Percentiles rank a stretch among this genome's conserved stretches.
These are phyloP conservation scores for California macrophylla DNA, from an alignment of 441 rosid genomes.

Conservation along the genomic window DNA sequence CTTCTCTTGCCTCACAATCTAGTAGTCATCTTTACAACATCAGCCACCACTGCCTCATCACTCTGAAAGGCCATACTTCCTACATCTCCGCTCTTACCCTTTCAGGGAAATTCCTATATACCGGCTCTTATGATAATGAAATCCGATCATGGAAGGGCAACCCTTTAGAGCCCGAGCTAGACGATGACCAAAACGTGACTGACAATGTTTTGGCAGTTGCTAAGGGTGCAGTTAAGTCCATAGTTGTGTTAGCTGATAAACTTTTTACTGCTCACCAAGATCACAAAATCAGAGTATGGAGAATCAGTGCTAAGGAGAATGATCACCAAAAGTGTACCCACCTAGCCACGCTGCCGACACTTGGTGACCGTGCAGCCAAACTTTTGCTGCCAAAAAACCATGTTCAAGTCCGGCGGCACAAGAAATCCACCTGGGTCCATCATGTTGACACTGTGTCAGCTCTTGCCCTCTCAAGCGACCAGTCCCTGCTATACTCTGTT, in stretches of 20 bases:
- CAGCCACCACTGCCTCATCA: conserved; percentile 44
- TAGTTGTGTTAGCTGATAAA: conserved; percentile 50
- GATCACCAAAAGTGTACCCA: conserved; percentile 38
- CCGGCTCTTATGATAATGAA: conserved; percentile 55
- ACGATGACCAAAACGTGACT: conserved; percentile 21
- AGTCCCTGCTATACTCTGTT: conserved; percentile 61
- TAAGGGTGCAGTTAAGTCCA: conserved; percentile 68
- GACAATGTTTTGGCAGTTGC: conserved; percentile 36
- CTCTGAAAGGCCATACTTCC: conserved; percentile 49
- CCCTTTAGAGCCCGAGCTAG: conserved; percentile 27
- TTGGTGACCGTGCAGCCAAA: conserved; percentile 56
- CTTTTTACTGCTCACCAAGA: conserved; percentile 92
- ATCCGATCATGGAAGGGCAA: conserved; percentile 53
- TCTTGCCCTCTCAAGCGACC: conserved; percentile 60
- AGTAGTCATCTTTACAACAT: conserved; percentile 14
- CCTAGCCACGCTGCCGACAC: conserved; percentile 74
- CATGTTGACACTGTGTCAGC: conserved; percentile 79
- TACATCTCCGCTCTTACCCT: conserved; percentile 56
- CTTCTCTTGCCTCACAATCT: conserved; percentile 30
- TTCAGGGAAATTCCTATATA: conserved; percentile 51
- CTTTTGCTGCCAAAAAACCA: conserved; percentile 54
- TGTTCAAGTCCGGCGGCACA: conserved; percentile 62
- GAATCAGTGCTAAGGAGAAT: conserved; percentile 34
- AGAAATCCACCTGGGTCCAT: conserved; percentile 65
- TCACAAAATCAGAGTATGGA: conserved; percentile 90